Base-by-base conservation (phyloP, 805 yeast species). In the Zygotorulaspora florentina region DNA sequence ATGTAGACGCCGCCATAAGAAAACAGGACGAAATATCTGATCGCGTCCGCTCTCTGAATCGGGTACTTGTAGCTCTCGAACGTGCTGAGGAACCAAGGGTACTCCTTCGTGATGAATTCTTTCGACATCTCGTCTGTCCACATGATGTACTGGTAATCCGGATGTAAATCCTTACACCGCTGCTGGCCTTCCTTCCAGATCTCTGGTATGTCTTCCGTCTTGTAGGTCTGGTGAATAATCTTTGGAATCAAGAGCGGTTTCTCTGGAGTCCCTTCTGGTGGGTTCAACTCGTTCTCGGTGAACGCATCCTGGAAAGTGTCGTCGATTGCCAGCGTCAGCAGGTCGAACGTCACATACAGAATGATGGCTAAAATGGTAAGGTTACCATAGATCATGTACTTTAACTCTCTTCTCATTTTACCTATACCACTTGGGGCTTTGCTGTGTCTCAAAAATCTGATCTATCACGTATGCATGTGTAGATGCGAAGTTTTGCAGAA, bases 201-300 rank as follows among this genome's bases (percentile, higher is more conserved):
- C 40, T 81, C 89, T 2, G 97, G 97, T 12, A 89, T 78, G 16
- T 81, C 76, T 11, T 70, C 74, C 16, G 87, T 85, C 62, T 86
- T 89, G 67, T 90, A 90, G 11, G 96, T 90, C 65, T 90, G 97
- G 62, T 90, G 97, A 45, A 90, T 88, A 62, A 89, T 88, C 59
- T 85, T 86, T 31, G 97, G 97, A 38, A 89, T 87, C 31, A 84
- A 62, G 48, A 74, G 75, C 8, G 81, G 80, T 46, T 69, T 69
- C 15, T 65, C 67, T 16, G 69, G 60, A 6, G 66, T 59, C n/a
- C 72, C 71, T 27, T 56, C 51, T 5, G 71, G 67, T 2, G 83
- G 83, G 53, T 81, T 79, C 39, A 86, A 60, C 48, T 87, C 95
- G 11, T 71, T 69, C 41, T 80, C 80, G 12, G 77, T 61, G 18